These are phyloP conservation scores for Xylaria sp. DNA, from an alignment of 2,329 filamentous ascomycete genomes.

Conservation along the genomic window DNA sequence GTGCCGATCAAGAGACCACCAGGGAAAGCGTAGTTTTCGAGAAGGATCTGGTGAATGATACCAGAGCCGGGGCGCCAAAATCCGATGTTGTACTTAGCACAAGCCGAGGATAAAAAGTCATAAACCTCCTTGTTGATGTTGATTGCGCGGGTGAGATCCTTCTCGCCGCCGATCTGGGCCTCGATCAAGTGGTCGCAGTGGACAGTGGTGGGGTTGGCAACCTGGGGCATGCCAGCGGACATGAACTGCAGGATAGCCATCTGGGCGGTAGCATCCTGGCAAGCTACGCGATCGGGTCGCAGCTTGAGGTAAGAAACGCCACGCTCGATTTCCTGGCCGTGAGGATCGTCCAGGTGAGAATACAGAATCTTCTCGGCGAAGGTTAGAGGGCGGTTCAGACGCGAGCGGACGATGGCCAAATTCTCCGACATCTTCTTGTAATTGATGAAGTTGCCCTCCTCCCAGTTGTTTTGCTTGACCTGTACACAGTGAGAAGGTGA, in stretches of 20 bases:
- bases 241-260: constrained; percentile 99
- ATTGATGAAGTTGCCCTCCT: constrained; percentile 97
- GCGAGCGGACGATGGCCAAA: constrained; percentile 85
- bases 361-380: constrained; percentile 99
- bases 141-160: constrained; percentile 92
- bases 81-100: constrained; percentile 99
- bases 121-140: constrained; percentile 99
- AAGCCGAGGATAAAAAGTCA: constrained; percentile 92
- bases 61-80: constrained; percentile 99
- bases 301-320: constrained; percentile 96
- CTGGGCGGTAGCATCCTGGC: constrained; percentile 99
- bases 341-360: constrained; percentile 97
- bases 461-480: constrained; percentile 96
- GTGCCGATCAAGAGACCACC: constrained; percentile 97
- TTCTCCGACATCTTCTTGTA: constrained; percentile 99
- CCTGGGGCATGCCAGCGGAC: constrained; percentile 95
- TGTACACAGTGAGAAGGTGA: constrained; percentile 50
- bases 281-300: constrained; percentile 95
- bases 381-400: constrained; percentile 92
- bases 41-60: constrained; percentile 98
- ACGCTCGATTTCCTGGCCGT: constrained; percentile 95
- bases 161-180: constrained; percentile 89
- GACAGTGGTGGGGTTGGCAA: constrained; percentile 93
- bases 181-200: constrained; percentile 99
- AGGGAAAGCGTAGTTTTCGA: constrained; percentile 99